Evolutionary conservation across 2,329 filamentous ascomycete species (phyloP).

Genomic region (Dothideomycetidae sp.): DNA sequence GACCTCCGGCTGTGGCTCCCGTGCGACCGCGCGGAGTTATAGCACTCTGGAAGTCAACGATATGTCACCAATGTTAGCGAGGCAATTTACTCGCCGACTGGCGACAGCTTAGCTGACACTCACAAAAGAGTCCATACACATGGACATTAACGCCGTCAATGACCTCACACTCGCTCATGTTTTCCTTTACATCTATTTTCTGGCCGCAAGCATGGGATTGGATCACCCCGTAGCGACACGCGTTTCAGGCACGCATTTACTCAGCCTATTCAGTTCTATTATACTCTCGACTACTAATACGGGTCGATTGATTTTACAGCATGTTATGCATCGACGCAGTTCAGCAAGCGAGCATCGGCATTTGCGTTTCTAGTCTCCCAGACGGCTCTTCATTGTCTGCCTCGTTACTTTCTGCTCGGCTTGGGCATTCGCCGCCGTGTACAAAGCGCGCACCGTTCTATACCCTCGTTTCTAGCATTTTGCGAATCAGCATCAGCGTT

Average conservation of each 20-base stretch:
- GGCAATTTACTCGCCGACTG: constrained; percentile 8
- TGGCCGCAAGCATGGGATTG: constrained; percentile 5
- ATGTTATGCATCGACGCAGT: neutral
- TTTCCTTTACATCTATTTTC: constrained; percentile 5
- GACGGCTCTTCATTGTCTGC: neutral
- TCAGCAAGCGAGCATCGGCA: constrained; percentile 6
- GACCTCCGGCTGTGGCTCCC: constrained; percentile 30
- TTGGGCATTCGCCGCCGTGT: neutral
- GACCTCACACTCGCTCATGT: constrained; percentile 3
- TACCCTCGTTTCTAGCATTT: constrained; percentile 5
- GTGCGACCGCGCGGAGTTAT: constrained; percentile 17
- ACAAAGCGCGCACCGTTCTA: constrained; percentile 5
- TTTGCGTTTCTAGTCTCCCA: neutral
- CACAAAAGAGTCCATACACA: constrained; percentile 3
- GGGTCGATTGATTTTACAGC: neutral
- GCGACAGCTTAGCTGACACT: constrained; percentile 10
- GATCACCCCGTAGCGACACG: neutral
- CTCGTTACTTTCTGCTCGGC: neutral
- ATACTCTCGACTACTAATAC: neutral
- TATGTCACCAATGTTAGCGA: constrained; percentile 7
- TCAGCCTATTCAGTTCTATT: neutral
- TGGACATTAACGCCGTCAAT: constrained; percentile 9
- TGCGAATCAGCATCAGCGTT: neutral
- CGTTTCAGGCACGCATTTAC: constrained; percentile 2
- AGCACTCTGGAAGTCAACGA: constrained; percentile 18